Evolutionary conservation across 106 monocot species (phyloP), one percentile per base, ranked within the genome.

Genomic region (Alisma plantagoaquatica): DNA sequence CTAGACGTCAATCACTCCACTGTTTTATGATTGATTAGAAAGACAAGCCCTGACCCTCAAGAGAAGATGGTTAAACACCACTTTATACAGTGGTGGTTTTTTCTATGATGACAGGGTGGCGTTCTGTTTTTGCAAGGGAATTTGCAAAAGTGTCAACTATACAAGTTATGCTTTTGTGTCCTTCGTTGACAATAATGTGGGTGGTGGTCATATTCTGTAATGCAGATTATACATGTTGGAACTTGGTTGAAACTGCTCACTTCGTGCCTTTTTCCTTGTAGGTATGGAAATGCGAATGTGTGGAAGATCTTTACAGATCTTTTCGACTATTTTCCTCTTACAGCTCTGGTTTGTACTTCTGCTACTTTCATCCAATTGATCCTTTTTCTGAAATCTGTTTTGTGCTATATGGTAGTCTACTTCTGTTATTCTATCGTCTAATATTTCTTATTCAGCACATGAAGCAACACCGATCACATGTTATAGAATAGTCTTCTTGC

Each of bases 271-370:
- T 27, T 52, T 29, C 14, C 59, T 59, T 53, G 51, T 75, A 99
- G 98, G 67, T 99, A 90, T 75, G 98, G 98, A 8, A 91, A 80
- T 75, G 81, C 98, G 32, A 91, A 77, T 66, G 98, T 99, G 3
- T 99, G 98, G 98, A 99, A 91, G 77, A 86, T 65, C 6, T 99
- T 99, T 54, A 99, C 98, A 12, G 98, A 99, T 75, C 90, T 99
- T 38, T 99, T 99, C 70, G 98, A 99, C 55, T 99, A 99, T 69
- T 90, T 99, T 43, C 98, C 98, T 25, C 61, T 99, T 64, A 99
- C 98, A 27, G 90, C 98, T 65, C 57, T 99, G 98, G 98, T 99
- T 61, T 33, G 89, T 87, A 46, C 24, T 11, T n/a, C n/a, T n/a
- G n/a, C n/a, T n/a, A n/a, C 11, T 30, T 31, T 2, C 8, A 38